Base-by-base conservation (phyloP, 495 filamentous ascomycete species). In the Penicillium alfredii region DNA sequence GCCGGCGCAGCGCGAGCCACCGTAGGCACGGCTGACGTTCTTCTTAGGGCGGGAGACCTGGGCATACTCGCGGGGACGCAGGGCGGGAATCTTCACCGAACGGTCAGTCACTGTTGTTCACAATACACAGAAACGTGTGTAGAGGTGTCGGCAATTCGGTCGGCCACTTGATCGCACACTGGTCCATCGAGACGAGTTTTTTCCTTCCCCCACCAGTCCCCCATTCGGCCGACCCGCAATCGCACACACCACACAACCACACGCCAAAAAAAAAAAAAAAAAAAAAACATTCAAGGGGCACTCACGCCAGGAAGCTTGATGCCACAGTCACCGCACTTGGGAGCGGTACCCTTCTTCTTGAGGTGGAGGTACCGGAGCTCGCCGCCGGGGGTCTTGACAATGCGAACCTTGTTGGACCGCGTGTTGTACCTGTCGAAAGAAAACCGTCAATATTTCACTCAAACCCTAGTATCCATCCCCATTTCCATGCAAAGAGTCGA, bases 271-370 rank as follows among this genome's bases (percentile, higher is more conserved):
- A 45, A 35, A 17, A 13, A 26, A 29, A 38, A 24, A 43, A 35
- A 30, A 48, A 47, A 52, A 50, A 46, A 25, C 30, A 44, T 9
- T 55, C 45, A 39, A 47, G 56, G 41, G 44, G 46, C 33, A 88
- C 86, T 81, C 81, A 94, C 87, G 64, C 88, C 88, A 52, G 86
- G 78, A 55, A 94, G 79, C 74, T 95, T 94, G 72, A 81, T 81
- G 58, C 89, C 89, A 63, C 92, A 96, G 77, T 96, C 92, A 78
- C 92, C 92, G 66, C 92, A 99, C 76, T 97, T 97, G 55, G 92
- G 90, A 51, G 86, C 80, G 55, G 84, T 89, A 49, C 87, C 89
- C 69, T 81, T 82, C 83, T 97, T 97, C 83, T 96, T 96, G 76
- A 94, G 87, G 81, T 97, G 88, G 51, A 96, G 86, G 60, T 94